phyloP scores from a whole-genome alignment of 306 rosid genomes.

The Prunus fruticosa region DNA sequence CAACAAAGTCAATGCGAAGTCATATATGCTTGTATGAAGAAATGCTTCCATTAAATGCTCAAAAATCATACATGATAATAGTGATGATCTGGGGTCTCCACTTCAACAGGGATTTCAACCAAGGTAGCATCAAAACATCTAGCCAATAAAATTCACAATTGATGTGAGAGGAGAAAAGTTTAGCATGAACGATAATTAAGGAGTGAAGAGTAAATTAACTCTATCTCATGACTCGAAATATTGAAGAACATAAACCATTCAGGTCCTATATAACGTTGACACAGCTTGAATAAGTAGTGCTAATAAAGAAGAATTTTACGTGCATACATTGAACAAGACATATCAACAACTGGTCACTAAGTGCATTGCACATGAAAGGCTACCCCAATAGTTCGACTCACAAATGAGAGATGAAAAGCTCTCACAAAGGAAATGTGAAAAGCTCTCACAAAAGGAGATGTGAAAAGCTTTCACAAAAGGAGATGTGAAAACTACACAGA shows the following conservation, averaged over 20 bases:
- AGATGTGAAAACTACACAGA: too few relatives aligned
- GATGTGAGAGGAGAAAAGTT: background rate
- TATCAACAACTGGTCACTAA: background rate
- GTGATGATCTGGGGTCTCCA: slow-evolving; percentile 18
- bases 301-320: background rate
- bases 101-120: slow-evolving; percentile 31
- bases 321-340: background rate
- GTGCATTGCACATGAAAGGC: background rate
- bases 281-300: background rate
- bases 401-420: too few relatives aligned
- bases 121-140: slow-evolving; percentile 30
- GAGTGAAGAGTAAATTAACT: background rate
- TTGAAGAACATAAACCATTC: background rate
- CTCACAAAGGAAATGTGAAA: too few relatives aligned
- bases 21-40: background rate
- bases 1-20: slow-evolving; percentile 14
- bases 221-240: background rate
- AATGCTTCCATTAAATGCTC: background rate
- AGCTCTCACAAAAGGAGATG: too few relatives aligned
- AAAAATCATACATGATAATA: slow-evolving; percentile 29
- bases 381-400: too few relatives aligned
- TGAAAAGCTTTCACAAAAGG: too few relatives aligned
- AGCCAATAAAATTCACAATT: background rate
- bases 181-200: background rate
- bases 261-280: background rate